Evolutionary conservation across 2,329 filamentous ascomycete species (phyloP), one percentile per base, ranked within the genome.

Genomic region (Monilinia fructigena): DNA sequence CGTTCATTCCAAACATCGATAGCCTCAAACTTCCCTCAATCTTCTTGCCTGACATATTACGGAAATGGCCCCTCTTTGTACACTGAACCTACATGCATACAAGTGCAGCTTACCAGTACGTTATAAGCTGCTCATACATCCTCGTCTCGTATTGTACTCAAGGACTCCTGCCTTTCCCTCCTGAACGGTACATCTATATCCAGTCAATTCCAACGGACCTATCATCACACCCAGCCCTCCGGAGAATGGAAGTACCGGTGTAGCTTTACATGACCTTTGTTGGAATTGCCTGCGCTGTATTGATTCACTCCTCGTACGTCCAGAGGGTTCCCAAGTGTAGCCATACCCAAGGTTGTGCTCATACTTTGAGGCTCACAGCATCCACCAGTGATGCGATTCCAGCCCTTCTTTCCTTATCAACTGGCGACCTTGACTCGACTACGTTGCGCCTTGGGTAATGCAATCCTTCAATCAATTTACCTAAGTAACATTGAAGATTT

Each of bases 31-130:
- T 12, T 12, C 35, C 26, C 35, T 31, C 48, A 31, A 55, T 11
- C 40, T 65, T 59, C 28, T 45, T 59, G 54, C 63, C 63, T 40
- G 58, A 50, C 45, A 48, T 50, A 59, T 60, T 7, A 58, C 55
- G 47, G 45, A 23, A 48, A 18, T 42, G 45, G 62, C 62, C 52
- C 63, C 54, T 59, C 63, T 59, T 47, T 59, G 38, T 59, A 47
- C 52, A 52, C 31, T n/a, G 54, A 65, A 59, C 45, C 63, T 65
- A 58, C 54, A 65, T 65, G 63, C 63, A 65, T 65, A 23, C 12
- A 59, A 53, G 42, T 52, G 63, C 45, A 53, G 23, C 42, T 54
- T 52, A 35, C 7, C 48, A 38, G 60, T 23, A 54, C 48, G 5
- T 40, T 28, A 31, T 45, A 28, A 42, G 45, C 35, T 23, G n/a